These are phyloP conservation scores for Lachnellula suecica DNA, from an alignment of 2,329 filamentous ascomycete genomes.

Conservation along the genomic window DNA sequence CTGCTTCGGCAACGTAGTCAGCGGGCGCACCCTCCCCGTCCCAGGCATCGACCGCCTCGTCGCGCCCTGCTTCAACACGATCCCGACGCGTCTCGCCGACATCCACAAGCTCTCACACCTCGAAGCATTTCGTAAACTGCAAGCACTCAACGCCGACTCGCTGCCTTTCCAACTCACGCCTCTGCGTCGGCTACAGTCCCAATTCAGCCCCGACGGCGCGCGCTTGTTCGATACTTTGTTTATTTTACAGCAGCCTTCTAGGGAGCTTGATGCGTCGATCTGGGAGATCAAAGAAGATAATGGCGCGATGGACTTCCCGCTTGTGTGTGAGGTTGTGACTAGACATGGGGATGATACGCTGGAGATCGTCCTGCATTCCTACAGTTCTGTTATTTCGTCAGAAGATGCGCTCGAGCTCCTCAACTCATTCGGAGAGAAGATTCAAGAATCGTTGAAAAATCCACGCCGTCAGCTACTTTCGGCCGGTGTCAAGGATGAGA, in stretches of 20 bases:
- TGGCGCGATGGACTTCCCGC: conserved; percentile 70
- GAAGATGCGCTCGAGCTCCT: conserved; percentile 21
- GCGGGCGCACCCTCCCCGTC: conserved; percentile 68
- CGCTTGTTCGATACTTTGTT: conserved; percentile 79
- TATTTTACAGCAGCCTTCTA: conserved; percentile 68
- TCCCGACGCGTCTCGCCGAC: conserved; percentile 66
- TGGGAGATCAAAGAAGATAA: conserved; percentile 59
- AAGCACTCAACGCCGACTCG: conserved; percentile 54
- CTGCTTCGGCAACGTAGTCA: conserved; percentile 86
- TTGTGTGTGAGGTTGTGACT: conserved; percentile 75
- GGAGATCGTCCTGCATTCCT: conserved; percentile 61
- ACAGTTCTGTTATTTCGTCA: conserved; percentile 40
- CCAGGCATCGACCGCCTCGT: conserved; percentile 69
- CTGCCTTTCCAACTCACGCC: conserved; percentile 73
- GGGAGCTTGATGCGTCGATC: conserved; percentile 52
- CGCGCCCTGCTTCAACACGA: conserved; percentile 91
- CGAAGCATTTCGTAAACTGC: conserved; percentile 31
- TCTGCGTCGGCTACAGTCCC: conserved; percentile 67
- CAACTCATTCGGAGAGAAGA: conserved; percentile 21
- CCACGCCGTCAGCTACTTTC: conserved; percentile 29
- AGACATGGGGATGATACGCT: conserved; percentile 51
- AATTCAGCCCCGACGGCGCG: conserved; percentile 42
- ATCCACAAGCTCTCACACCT: conserved; percentile 49
- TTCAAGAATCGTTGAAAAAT: conserved; percentile 25
- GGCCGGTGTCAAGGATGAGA: conserved; percentile 17